Percentiles rank a stretch among this genome's conserved stretches.
Conservation (phyloP, 345 rosid genomes). For the Lepidium didymum region DNA sequence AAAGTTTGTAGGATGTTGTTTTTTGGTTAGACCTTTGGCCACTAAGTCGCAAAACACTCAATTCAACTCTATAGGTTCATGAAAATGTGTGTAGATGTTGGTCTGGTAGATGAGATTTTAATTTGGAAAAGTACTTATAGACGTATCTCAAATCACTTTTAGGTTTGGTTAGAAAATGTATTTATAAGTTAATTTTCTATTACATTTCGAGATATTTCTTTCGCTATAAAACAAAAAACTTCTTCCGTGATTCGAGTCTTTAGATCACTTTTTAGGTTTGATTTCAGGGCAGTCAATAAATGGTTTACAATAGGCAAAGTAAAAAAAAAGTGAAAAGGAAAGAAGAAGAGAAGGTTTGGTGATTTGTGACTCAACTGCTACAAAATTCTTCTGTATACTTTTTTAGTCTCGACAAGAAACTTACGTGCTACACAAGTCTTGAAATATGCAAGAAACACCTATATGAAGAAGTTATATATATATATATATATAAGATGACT, state of each 20-base stretch:
- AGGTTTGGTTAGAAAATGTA: constrained; percentile 34
- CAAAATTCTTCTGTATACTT: constrained; percentile 8
- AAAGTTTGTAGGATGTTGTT: no score
- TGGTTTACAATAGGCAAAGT: background rate
- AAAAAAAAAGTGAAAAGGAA: background rate
- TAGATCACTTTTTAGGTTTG: constrained; percentile 5
- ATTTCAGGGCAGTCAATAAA: background rate
- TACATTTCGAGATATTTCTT: background rate
- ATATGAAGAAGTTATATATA: background rate
- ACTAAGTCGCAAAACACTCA: background rate
- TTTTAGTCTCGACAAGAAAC: constrained; percentile 10
- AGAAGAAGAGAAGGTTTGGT: constrained; percentile 48
- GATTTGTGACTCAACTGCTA: constrained; percentile 57
- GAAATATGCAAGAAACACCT: constrained; percentile 2
- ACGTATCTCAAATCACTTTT: background rate
- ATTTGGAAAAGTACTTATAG: background rate
- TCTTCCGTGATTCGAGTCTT: background rate
- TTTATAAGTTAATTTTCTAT: background rate
- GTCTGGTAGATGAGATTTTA: constrained; percentile 7
- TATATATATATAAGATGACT: background rate
- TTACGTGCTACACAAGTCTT: constrained; percentile 23
- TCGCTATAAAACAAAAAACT: background rate
- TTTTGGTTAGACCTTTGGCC: background rate
- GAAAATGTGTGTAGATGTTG: background rate
- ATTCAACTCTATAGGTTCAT: background rate